Conservation (phyloP, 2,329 filamentous ascomycete genomes). For the Sclerotinia sclerotiorum region DNA sequence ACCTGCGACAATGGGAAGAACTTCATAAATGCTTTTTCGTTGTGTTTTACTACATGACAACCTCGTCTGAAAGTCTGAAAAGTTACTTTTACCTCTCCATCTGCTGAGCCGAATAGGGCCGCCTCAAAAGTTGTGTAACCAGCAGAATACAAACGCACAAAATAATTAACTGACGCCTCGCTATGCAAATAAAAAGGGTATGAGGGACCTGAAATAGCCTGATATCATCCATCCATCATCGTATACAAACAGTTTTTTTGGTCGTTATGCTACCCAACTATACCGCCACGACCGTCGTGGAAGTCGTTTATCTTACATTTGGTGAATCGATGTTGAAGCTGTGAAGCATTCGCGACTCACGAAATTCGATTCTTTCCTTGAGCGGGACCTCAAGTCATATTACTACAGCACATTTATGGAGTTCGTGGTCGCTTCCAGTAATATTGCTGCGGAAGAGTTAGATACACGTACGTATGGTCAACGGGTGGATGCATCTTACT, state of each 20-base stretch:
- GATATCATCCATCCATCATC: slow-evolving; percentile 26
- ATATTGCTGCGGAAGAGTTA: slow-evolving; percentile 52
- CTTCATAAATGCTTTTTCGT: slow-evolving; percentile 11
- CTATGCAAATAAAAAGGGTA: slow-evolving; percentile 33
- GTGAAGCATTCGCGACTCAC: slow-evolving; percentile 14
- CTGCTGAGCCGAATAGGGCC: background rate
- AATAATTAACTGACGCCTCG: slow-evolving; percentile 31
- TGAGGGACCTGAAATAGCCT: slow-evolving; percentile 32
- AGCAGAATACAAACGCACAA: slow-evolving; percentile 21
- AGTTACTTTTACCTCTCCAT: slow-evolving; percentile 12
- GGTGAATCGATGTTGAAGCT: background rate
- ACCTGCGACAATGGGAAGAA: background rate
- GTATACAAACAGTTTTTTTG: slow-evolving; percentile 27
- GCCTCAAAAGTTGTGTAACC: slow-evolving; percentile 10
- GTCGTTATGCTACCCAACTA: slow-evolving; percentile 20
- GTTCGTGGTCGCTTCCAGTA: slow-evolving; percentile 67
- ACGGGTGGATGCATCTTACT: slow-evolving; percentile 54
- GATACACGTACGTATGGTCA: background rate
- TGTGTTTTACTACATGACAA: slow-evolving; percentile 7
- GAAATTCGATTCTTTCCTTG: slow-evolving; percentile 16
- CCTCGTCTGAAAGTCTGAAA: slow-evolving; percentile 3
- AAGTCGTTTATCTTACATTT: slow-evolving; percentile 16
- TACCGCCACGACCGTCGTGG: slow-evolving; percentile 9
- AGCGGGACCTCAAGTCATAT: slow-evolving; percentile 31
- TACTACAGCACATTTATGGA: slow-evolving; percentile 44